phyloP scores from a whole-genome alignment of 495 filamentous ascomycete species.

The Beverwykella pulmonaria region DNA sequence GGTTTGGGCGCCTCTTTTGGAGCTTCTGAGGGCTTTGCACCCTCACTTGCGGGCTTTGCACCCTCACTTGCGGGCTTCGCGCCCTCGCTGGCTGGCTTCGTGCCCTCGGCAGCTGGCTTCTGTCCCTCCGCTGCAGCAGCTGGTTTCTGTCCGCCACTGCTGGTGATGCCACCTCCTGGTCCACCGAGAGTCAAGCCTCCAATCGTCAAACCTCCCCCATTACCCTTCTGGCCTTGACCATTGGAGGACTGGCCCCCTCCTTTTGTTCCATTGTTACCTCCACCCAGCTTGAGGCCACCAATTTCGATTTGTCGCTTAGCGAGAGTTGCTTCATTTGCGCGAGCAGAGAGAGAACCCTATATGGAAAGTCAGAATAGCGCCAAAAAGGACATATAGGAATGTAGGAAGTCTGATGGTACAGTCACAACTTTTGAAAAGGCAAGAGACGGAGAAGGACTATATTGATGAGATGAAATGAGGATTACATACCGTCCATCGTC shows the following conservation, averaged over 20 bases:
- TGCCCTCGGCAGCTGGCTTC: neutral
- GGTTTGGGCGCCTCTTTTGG: too few species aligned
- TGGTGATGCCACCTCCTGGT: conserved; percentile 19
- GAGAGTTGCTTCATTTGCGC: conserved; percentile 12
- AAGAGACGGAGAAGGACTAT: neutral
- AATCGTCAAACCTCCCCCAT: conserved; percentile 19
- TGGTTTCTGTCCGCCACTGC: conserved; percentile 5
- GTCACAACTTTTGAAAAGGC: too few species aligned
- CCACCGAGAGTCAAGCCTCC: conserved; percentile 27
- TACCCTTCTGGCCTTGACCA: neutral
- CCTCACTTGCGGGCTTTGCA: neutral
- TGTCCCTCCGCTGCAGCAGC: neutral
- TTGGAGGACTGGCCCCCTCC: neutral
- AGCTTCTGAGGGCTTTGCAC: neutral
- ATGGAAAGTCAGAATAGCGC: neutral
- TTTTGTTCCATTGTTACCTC: conserved; percentile 5
- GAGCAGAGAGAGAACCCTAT: conserved; percentile 23
- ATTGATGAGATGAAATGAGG: neutral
- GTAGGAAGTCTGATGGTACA: neutral
- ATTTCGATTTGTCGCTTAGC: conserved; percentile 22
- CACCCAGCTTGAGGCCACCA: conserved; percentile 9
- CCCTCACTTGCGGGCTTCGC: conserved; percentile 1
- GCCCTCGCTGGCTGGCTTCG: neutral
- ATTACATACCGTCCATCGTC: conserved; percentile 16
- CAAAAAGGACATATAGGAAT: neutral